These are phyloP conservation scores for Diddensiella transvaalensis DNA, from an alignment of 805 yeast species.

Conservation along the genomic window DNA sequence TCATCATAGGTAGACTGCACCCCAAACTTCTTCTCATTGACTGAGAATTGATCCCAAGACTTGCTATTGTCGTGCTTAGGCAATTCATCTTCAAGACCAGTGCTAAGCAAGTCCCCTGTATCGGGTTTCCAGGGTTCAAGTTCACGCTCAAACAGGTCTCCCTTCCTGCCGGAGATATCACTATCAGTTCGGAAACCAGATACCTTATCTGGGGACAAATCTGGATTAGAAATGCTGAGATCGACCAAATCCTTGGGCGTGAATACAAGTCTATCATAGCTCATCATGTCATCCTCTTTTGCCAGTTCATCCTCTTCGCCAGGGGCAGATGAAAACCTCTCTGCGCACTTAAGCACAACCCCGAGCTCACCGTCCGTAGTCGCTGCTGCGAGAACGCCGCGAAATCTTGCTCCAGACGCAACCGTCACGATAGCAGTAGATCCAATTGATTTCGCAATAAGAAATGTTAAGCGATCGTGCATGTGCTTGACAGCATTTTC, in stretches of 20 bases:
- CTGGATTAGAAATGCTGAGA: slow-evolving; percentile 42
- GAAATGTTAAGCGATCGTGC: slow-evolving; percentile 54
- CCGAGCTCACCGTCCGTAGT: slow-evolving; percentile 47
- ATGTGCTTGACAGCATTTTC: slow-evolving; percentile 34
- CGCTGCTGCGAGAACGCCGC: slow-evolving; percentile 55
- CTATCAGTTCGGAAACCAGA: slow-evolving; percentile 74
- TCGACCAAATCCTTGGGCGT: slow-evolving; percentile 50
- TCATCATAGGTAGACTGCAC: slow-evolving; percentile 82
- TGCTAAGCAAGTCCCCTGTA: slow-evolving; percentile 31
- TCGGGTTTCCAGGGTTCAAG: slow-evolving; percentile 86
- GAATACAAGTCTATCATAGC: slow-evolving; percentile 41
- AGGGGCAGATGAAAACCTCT: slow-evolving; percentile 36
- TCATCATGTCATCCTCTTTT: slow-evolving; percentile 31
- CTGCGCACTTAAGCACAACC: slow-evolving; percentile 53
- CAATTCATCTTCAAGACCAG: slow-evolving; percentile 36
- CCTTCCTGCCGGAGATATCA: slow-evolving; percentile 62
- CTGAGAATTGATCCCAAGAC: slow-evolving; percentile 91
- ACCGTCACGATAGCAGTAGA: slow-evolving; percentile 55
- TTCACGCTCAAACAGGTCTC: slow-evolving; percentile 57
- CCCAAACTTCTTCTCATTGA: slow-evolving; percentile 86
- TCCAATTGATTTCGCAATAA: slow-evolving; percentile 60
- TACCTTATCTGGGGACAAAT: slow-evolving; percentile 30
- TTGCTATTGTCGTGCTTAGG: slow-evolving; percentile 22
- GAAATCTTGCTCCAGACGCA: slow-evolving; percentile 54
- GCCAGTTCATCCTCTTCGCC: slow-evolving; percentile 34